Conservation (phyloP, 2,329 filamentous ascomycete genomes). For the Chrysosporium keratinophilum region DNA sequence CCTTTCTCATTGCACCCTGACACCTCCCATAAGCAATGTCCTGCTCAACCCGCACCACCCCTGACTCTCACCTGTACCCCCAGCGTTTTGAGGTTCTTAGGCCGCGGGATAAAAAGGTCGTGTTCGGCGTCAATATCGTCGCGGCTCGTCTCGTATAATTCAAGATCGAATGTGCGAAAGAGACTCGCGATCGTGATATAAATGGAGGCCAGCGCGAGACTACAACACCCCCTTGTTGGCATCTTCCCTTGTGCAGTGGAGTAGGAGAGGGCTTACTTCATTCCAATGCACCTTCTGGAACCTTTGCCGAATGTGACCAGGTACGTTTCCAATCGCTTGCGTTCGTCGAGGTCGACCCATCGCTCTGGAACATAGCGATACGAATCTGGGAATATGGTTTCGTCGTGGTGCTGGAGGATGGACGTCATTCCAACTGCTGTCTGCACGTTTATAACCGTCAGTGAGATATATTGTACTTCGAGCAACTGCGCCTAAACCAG, state of each 20-base stretch:
- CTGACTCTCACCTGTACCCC: constrained; percentile 7
- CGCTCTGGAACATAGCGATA: constrained; percentile 19
- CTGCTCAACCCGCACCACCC: too few species aligned
- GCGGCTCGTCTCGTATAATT: constrained; percentile 13
- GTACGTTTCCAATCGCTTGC: constrained; percentile 18
- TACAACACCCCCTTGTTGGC: background rate
- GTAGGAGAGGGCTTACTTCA: constrained; percentile 15
- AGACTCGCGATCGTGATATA: constrained; percentile 13
- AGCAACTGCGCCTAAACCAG: background rate
- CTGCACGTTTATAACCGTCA: constrained; percentile 3
- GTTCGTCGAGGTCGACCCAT: constrained; percentile 17
- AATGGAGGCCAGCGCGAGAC: constrained; percentile 14
- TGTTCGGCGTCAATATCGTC: constrained; percentile 20
- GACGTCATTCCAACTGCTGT: constrained; percentile 20
- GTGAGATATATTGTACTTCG: background rate
- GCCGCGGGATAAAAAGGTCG: constrained; percentile 16
- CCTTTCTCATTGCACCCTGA: too few species aligned
- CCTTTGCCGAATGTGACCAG: constrained; percentile 20
- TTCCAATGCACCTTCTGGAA: constrained; percentile 17
- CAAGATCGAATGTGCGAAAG: constrained; percentile 15
- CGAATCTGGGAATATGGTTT: constrained; percentile 20
- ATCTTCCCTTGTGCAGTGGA: background rate
- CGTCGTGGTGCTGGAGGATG: constrained; percentile 19
- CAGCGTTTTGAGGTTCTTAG: constrained; percentile 15
- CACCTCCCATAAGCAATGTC: too few species aligned